Conservation (phyloP, 2,329 filamentous ascomycete genomes). For the Trichoderma simmonsii region DNA sequence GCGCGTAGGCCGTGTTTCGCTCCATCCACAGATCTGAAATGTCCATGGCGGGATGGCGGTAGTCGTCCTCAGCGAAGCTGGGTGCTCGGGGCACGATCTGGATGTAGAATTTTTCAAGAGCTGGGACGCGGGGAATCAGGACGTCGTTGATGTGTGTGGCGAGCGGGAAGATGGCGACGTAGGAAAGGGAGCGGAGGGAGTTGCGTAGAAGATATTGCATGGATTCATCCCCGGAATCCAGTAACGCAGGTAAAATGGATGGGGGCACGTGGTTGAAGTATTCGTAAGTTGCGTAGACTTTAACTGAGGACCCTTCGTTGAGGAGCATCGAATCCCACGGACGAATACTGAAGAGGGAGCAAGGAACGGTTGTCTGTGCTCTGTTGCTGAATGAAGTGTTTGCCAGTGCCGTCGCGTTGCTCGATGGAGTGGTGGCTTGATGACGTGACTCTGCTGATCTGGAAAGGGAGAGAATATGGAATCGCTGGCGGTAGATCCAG, state of each 20-base stretch:
- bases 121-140: slow-evolving; percentile 47
- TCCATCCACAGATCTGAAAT: slow-evolving; percentile 51
- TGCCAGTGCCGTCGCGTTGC: background rate
- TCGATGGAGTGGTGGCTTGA: background rate
- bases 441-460: slow-evolving; percentile 21
- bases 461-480: slow-evolving; percentile 57
- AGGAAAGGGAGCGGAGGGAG: slow-evolving; percentile 50
- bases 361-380: slow-evolving; percentile 25
- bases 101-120: slow-evolving; percentile 51
- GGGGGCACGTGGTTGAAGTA: slow-evolving; percentile 65
- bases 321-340: slow-evolving; percentile 64
- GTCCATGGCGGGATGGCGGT: slow-evolving; percentile 40
- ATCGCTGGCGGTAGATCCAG: slow-evolving; percentile 62
- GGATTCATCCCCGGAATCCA: slow-evolving; percentile 41
- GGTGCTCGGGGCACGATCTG: slow-evolving; percentile 44
- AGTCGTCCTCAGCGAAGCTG: slow-evolving; percentile 34
- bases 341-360: slow-evolving; percentile 53
- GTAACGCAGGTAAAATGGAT: slow-evolving; percentile 54
- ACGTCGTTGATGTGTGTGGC: slow-evolving; percentile 54
- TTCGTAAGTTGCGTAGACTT: slow-evolving; percentile 67
- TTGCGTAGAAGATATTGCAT: slow-evolving; percentile 33
- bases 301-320: slow-evolving; percentile 74
- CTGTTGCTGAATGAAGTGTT: background rate
- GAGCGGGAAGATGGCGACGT: slow-evolving; percentile 66
- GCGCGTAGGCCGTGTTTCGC: slow-evolving; percentile 48